Percentiles rank a stretch among this genome's conserved stretches.
Conservation (phyloP, 179 eudicot species). For the Heliamphora pulchella region DNA sequence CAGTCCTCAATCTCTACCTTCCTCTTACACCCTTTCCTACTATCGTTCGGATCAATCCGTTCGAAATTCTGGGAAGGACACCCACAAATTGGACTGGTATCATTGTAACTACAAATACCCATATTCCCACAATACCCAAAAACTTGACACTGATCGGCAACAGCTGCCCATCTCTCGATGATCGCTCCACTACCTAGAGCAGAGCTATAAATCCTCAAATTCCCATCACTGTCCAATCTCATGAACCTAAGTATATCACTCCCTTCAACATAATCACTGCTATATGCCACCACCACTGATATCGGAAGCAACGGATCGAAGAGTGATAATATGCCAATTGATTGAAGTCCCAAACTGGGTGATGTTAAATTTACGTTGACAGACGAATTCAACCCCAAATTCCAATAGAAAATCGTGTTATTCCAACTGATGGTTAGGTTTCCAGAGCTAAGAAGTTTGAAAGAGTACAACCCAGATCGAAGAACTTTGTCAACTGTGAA, state of each 20-base stretch:
- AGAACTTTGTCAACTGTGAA: slow-evolving; percentile 31
- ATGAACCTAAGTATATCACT: slow-evolving; percentile 43
- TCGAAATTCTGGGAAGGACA: slow-evolving; percentile 79
- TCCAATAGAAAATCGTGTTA: slow-evolving; percentile 39
- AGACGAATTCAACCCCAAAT: slow-evolving; percentile 46
- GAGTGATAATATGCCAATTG: slow-evolving; percentile 46
- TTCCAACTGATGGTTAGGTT: slow-evolving; percentile 63
- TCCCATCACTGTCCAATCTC: slow-evolving; percentile 72
- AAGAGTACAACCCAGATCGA: slow-evolving; percentile 52
- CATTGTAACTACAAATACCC: slow-evolving; percentile 79
- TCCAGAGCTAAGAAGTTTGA: slow-evolving; percentile 37
- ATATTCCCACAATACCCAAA: slow-evolving; percentile 81
- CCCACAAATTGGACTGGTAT: slow-evolving; percentile 54
- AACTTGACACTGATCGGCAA: slow-evolving; percentile 68
- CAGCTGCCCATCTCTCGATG: slow-evolving; percentile 57
- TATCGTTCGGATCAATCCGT: slow-evolving; percentile 38
- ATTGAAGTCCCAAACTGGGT: slow-evolving; percentile 41
- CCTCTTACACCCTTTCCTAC: slow-evolving; percentile 64
- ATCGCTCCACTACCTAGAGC: slow-evolving; percentile 28
- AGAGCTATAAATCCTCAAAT: slow-evolving; percentile 66
- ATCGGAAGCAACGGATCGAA: slow-evolving; percentile 32
- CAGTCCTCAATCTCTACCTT: slow-evolving; percentile 52
- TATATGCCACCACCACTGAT: slow-evolving; percentile 35
- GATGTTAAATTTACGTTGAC: slow-evolving; percentile 28
- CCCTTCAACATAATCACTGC: slow-evolving; percentile 65